Base-by-base conservation (phyloP, 768 basidiomycete genomes). In the Chlorophyllum brunneum region DNA sequence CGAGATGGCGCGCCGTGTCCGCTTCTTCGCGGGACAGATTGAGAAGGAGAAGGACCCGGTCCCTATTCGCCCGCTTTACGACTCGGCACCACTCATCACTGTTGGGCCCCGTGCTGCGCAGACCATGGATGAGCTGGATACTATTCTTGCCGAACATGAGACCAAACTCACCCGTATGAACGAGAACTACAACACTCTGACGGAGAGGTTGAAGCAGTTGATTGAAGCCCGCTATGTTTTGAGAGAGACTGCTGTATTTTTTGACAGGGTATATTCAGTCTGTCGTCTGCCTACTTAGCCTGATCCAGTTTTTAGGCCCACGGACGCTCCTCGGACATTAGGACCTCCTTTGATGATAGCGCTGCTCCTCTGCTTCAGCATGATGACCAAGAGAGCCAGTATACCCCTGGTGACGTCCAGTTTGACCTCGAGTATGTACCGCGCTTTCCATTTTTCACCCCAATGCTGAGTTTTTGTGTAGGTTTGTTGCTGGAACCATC, bases 401-500 rank as follows among this genome's bases (percentile, higher is more conserved):
- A 70, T 63, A 71, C 76, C 3, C 59, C 68, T 23, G 59, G 71
- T 3, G 73, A 63, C 40, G 69, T 81, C 30, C 83, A 85, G 61
- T 86, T 98, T 60, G 94, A 98, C 65, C 79, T 98, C 36, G 97
- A 99, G 88, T 93, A 59, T 53, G 85, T 64, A 16, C 33, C 53
- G 49, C 3, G 7, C 27, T 47, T 36, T 43, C 3, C 24, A 16
- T 29, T 23, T 50, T 18, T 20, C 29, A 49, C 5, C 13, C 56
- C 27, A 38, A 53, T 57, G 18, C 13, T 26, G 10, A 54, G 3
- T n/a, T 16, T 15, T 36, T 16, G 13, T 2, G 9, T 13, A 92
- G 91, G 60, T 99, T 99, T 61, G 88, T 99, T 20, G 86, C 97
- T 3, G 97, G 97, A 23, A 98, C 95, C 0, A 93, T 98, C 58